Evolutionary conservation across 2,329 filamentous ascomycete species (phyloP), one percentile per base, ranked within the genome.

Genomic region (Didymellaceae sp.): DNA sequence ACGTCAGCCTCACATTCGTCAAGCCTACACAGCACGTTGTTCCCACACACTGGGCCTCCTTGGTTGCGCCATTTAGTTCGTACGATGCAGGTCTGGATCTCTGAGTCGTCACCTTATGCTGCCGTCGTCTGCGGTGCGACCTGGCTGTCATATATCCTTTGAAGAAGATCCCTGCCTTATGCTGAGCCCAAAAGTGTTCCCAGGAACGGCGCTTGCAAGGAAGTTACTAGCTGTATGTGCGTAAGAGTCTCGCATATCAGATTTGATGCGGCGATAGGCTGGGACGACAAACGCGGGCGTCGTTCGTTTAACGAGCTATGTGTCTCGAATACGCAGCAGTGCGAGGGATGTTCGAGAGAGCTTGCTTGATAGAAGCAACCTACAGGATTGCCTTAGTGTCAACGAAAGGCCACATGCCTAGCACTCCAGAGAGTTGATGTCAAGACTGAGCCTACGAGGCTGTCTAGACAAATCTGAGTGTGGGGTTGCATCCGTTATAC

Each of bases 381-480:
- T 41, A 31, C 31, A 32, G 7, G 24, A 25, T 14, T 20, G 26
- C 25, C 22, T 11, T 13, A 24, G 16, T 11, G 26, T 33, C 9
- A 18, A 18, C 14, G 33, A 21, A 26, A 26, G 37, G 31, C 13
- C 9, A 17, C 31, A 24, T 38, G 9, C 37, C 21, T 31, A 13
- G 10, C 16, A 8, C 17, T 20, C 16, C 66, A 58, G 64, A 62
- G 69, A 67, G 59, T 61, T 14, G 17, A 11, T 62, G 45, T 50
- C 61, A 59, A 63, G 65, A 65, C 70, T 70, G 70, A 69, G 70
- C 57, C 61, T 46, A 52, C 55, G 60, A 46, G 54, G 48, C 48
- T 60, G 55, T 64, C 20, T 32, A 40, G 35, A 24, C 16, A 51
- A 10, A 45, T 35, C 41, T 20, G 30, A 39, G 47, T 30, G 31